Percentiles rank a stretch among this genome's conserved stretches.
These are phyloP conservation scores for Dendrothele bispora DNA, from an alignment of 768 basidiomycete species.

Conservation along the genomic window DNA sequence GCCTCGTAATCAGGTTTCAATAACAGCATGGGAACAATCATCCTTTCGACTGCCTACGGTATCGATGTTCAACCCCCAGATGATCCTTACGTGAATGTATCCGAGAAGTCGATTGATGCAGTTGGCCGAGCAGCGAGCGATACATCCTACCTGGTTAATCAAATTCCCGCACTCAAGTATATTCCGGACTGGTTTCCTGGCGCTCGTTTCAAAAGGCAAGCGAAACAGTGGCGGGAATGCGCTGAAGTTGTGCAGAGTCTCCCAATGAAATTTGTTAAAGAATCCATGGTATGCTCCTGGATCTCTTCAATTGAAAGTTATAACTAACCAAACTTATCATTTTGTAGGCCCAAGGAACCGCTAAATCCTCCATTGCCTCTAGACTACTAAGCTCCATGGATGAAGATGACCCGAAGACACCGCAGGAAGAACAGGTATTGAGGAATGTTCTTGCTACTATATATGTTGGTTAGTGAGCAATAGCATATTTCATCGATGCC, in stretches of 20 bases:
- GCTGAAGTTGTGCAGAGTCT: slow-evolving; percentile 7
- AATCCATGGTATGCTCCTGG: slow-evolving; percentile 4
- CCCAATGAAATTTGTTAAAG: slow-evolving; percentile 4
- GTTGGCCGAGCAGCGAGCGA: slow-evolving; percentile 2
- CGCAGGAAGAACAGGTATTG: background rate
- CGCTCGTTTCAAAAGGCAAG: slow-evolving; percentile 26
- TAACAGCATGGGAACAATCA: too few species aligned
- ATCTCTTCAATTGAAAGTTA: too few species aligned
- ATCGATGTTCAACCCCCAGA: slow-evolving; percentile 6
- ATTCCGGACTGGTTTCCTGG: slow-evolving; percentile 37
- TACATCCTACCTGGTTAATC: slow-evolving; percentile 10
- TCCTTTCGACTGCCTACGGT: slow-evolving; percentile 5
- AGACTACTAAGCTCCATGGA: slow-evolving; percentile 8
- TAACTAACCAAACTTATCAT: background rate
- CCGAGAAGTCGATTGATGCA: slow-evolving; percentile 2
- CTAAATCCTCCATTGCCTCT: slow-evolving; percentile 8
- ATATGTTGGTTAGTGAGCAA: background rate
- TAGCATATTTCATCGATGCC: background rate
- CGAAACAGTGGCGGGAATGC: slow-evolving; percentile 1
- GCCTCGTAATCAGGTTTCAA: too few species aligned
- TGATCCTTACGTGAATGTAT: slow-evolving; percentile 3
- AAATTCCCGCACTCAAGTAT: slow-evolving; percentile 16
- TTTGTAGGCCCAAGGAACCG: slow-evolving; percentile 7
- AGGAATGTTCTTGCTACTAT: background rate
- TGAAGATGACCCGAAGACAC: background rate